Percentiles rank a stretch among this genome's conserved stretches.
These are phyloP conservation scores for Tagetes patula DNA, from an alignment of 129 eudicot genomes.

Conservation along the genomic window DNA sequence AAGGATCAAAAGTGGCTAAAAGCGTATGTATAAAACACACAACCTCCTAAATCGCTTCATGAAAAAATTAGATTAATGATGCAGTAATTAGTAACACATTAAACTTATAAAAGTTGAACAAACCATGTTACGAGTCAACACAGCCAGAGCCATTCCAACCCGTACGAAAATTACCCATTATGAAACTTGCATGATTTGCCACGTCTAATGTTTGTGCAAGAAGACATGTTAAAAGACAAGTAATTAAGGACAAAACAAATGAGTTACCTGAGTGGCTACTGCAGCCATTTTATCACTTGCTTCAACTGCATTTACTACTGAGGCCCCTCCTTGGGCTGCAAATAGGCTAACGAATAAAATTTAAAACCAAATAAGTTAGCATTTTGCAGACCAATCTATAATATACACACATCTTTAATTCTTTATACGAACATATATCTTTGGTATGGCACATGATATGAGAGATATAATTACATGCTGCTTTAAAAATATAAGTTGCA, in stretches of 20 bases:
- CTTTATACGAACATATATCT: no score
- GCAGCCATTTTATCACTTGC: constrained; percentile 96
- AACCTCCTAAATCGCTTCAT: not conserved
- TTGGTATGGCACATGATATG: no score
- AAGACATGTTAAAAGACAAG: not conserved
- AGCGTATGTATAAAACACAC: not conserved
- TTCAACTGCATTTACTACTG: constrained; percentile 79
- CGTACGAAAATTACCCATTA: no score
- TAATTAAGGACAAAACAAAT: not conserved
- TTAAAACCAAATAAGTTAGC: constrained; percentile 15
- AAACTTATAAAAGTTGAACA: no score
- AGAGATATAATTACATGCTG: no score
- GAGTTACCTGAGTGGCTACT: constrained; percentile 77
- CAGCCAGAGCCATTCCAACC: no score
- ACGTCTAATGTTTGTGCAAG: not conserved
- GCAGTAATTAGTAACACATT: no score
- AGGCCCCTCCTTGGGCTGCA: constrained; percentile 97
- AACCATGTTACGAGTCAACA: no score
- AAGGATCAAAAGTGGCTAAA: not conserved
- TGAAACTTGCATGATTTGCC: not conserved
- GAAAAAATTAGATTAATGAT: not conserved
- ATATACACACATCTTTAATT: not conserved
- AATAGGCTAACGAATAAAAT: constrained; percentile 60
- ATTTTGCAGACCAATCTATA: not conserved
- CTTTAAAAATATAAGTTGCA: no score